Evolutionary conservation across 2,329 filamentous ascomycete species (phyloP).

Genomic region (Apiospora arundinis): DNA sequence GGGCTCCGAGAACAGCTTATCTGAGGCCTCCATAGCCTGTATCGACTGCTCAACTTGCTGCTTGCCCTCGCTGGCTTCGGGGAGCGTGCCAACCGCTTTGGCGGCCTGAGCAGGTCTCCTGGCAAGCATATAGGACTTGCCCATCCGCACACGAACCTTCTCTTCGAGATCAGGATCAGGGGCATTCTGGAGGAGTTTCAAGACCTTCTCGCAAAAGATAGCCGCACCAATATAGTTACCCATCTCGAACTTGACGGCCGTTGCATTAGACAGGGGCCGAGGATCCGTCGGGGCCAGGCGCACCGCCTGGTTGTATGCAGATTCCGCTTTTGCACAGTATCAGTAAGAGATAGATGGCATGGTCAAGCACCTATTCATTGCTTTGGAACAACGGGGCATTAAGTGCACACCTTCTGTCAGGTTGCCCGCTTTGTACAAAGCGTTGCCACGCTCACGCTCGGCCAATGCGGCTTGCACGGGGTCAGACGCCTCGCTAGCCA

Average conservation of each 20-base stretch:
- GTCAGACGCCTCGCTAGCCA: not conserved
- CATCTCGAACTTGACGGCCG: constrained; percentile 32
- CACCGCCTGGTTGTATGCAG: not conserved
- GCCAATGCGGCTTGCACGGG: not conserved
- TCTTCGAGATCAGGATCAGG: constrained; percentile 24
- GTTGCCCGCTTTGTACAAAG: constrained; percentile 1
- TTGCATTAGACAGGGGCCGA: constrained; percentile 29
- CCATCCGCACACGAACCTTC: constrained; percentile 28
- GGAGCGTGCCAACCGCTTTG: not conserved
- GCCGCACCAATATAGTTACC: constrained; percentile 29
- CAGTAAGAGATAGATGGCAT: not conserved
- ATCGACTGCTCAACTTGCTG: not conserved
- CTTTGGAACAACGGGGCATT: not conserved
- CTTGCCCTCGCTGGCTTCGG: not conserved
- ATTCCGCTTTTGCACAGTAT: not conserved
- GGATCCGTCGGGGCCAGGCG: constrained; percentile 17
- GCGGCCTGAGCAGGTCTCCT: not conserved
- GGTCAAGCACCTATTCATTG: no score
- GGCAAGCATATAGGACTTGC: constrained; percentile 31
- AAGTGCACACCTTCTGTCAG: not conserved
- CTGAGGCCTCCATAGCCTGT: not conserved
- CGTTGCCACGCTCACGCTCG: not conserved
- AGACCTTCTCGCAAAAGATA: constrained; percentile 25
- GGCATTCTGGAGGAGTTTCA: constrained; percentile 22
- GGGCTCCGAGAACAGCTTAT: constrained; percentile 23